These are phyloP conservation scores for Sinapis alba DNA, from an alignment of 441 rosid genomes.

Conservation along the genomic window DNA sequence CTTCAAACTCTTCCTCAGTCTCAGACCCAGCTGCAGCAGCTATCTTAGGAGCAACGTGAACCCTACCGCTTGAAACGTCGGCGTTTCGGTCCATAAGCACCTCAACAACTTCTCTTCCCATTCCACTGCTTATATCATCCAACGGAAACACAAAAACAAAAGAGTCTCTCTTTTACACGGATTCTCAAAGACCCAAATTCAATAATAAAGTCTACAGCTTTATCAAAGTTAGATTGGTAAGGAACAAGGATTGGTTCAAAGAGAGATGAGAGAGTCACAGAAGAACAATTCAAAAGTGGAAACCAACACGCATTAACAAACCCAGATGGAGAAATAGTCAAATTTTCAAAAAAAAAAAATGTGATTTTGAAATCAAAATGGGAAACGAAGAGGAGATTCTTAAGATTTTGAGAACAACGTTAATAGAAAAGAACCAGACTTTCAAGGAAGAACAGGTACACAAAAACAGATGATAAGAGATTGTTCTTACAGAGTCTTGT, in stretches of 20 bases:
- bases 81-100: constrained; percentile 64
- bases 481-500: constrained; percentile 40
- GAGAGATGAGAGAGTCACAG: constrained; percentile 5
- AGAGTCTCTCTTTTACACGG: not conserved
- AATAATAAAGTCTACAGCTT: constrained; percentile 8
- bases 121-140: constrained; percentile 51
- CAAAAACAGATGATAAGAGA: constrained; percentile 11
- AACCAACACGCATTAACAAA: constrained; percentile 36
- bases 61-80: constrained; percentile 52
- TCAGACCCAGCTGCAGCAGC: constrained; percentile 43
- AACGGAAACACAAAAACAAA: constrained; percentile 6
- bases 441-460: constrained; percentile 22
- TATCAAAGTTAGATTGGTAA: constrained; percentile 5
- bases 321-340: constrained; percentile 27
- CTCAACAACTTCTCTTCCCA: constrained; percentile 75
- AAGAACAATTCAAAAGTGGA: constrained; percentile 34
- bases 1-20: constrained; percentile 58
- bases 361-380: constrained; percentile 2
- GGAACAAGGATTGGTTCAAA: constrained; percentile 14
- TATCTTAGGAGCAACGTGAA: constrained; percentile 53
- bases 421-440: not conserved
- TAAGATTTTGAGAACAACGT: not conserved
- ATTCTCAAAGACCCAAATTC: not conserved
- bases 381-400: not conserved
- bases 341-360: not conserved